Conservation (phyloP, 371 early-diverging fungal genomes). For the Capillidium heterosporum region DNA sequence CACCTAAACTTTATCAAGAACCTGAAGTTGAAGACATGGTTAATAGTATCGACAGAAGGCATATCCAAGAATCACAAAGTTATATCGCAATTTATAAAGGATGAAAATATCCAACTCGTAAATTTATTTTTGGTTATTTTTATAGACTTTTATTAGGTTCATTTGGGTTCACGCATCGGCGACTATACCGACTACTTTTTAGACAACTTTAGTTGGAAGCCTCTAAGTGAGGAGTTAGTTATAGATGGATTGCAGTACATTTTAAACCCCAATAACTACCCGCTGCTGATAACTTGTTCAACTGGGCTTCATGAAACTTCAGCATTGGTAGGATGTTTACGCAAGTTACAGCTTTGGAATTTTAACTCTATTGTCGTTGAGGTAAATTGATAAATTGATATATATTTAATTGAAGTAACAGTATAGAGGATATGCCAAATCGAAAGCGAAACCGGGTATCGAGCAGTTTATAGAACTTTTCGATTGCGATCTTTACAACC, state of each 20-base stretch:
- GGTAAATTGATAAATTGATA: constrained; percentile 17
- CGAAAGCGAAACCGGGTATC: constrained; percentile 63
- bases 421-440: constrained; percentile 82
- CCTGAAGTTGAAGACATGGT: constrained; percentile 53
- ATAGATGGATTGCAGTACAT: constrained; percentile 80
- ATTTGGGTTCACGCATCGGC: constrained; percentile 28
- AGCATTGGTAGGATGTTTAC: constrained; percentile 77
- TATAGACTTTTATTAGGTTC: constrained; percentile 13
- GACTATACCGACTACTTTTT: constrained; percentile 22
- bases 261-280: constrained; percentile 55
- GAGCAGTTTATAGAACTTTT: constrained; percentile 92
- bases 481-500: constrained; percentile 73
- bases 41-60: constrained; percentile 73
- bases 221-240: constrained; percentile 82
- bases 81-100: constrained; percentile 44
- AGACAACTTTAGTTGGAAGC: constrained; percentile 55
- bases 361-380: constrained; percentile 88
- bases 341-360: constrained; percentile 88
- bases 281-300: constrained; percentile 77
- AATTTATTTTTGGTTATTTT: neutral
- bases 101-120: constrained; percentile 51
- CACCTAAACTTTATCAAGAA: constrained; percentile 63
- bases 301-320: constrained; percentile 65
- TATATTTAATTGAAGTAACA: constrained; percentile 10
- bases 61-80: constrained; percentile 55